Percentiles rank a stretch among this genome's conserved stretches.
phyloP scores from a whole-genome alignment of 2,329 filamentous ascomycete species.

The Apiospora marii region DNA sequence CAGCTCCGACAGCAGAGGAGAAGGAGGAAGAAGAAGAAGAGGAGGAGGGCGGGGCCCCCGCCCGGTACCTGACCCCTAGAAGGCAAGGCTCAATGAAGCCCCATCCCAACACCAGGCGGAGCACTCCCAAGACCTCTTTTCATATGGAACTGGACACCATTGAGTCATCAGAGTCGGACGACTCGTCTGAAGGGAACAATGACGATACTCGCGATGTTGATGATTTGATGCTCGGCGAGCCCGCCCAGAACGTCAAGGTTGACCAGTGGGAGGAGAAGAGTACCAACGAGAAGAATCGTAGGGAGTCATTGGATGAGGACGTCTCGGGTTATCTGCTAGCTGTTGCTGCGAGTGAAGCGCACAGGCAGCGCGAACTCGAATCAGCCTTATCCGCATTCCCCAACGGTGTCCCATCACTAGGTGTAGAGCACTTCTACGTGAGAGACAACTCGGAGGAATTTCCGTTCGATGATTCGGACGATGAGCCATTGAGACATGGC shows the following conservation, averaged over 20 bases:
- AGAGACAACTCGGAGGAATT: slow-evolving; percentile 69
- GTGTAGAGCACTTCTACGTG: slow-evolving; percentile 75
- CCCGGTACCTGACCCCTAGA: slow-evolving; percentile 47
- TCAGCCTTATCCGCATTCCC: slow-evolving; percentile 79
- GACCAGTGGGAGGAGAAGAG: slow-evolving; percentile 25
- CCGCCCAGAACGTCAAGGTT: background rate
- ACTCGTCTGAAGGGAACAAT: slow-evolving; percentile 38
- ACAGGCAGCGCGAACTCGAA: slow-evolving; percentile 78
- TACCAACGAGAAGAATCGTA: slow-evolving; percentile 47
- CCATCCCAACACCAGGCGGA: slow-evolving; percentile 49
- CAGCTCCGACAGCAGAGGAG: slow-evolving; percentile 40
- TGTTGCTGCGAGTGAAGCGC: slow-evolving; percentile 80
- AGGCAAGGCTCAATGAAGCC: slow-evolving; percentile 50
- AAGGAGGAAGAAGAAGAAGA: slow-evolving; percentile 34
- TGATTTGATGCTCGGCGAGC: slow-evolving; percentile 24
- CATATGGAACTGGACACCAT: slow-evolving; percentile 52
- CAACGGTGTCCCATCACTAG: slow-evolving; percentile 72
- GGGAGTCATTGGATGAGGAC: slow-evolving; percentile 78
- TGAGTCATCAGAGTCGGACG: slow-evolving; percentile 52
- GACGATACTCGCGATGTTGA: slow-evolving; percentile 33
- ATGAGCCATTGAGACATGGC: slow-evolving; percentile 48
- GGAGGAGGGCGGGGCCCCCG: slow-evolving; percentile 42
- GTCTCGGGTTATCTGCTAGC: slow-evolving; percentile 81
- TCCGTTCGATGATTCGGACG: slow-evolving; percentile 41
- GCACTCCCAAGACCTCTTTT: slow-evolving; percentile 49